Base-by-base conservation (phyloP, 2,329 filamentous ascomycete species). In the Monosporascus sp. region DNA sequence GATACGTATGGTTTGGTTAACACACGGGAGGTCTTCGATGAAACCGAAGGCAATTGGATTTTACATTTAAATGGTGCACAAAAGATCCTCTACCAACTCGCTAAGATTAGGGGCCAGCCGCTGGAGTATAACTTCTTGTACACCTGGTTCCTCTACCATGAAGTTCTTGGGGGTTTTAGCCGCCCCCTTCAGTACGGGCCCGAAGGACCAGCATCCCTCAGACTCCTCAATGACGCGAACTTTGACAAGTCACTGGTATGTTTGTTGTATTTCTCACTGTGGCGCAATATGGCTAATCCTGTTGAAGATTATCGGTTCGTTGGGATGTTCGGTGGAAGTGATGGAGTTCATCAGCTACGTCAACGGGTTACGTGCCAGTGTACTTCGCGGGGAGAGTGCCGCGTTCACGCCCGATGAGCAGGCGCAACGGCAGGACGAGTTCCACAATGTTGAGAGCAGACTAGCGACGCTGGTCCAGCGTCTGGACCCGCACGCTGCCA, bases 61-160 rank as follows among this genome's bases (percentile, higher is more conserved):
- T 54, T 74, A 6, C 74, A 78, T 57, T 65, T 78, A 3, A 67
- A 72, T 48, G 75, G 74, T 6, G 73, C 74, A 5, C 73, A 71
- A 53, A 66, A 63, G 18, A 66, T 75, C 51, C 61, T 72, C 17
- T 61, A 60, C 39, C 54, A 64, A 58, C 52, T 65, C 53, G 55
- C 60, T 51, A 55, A 48, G 31, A 56, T 67, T 31, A 62, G 66
- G 18, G 58, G 64, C 27, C 60, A 65, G 41, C 55, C 53, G 44
- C 53, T 68, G n/a, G 56, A 62, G 45, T 68, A 68, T 25, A 60
- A 63, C 17, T 78, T 77, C 55, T 57, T 76, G 17, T 68, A 70
- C 38, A 73, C 72, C 1, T 78, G 75, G 75, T 74, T 76, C 43
- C 63, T 75, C 6, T 77, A 78, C 52, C 75, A 78, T 50, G 71